Base-by-base conservation (phyloP, 148 eudicot species). In the Vaccinium vitisidaea region DNA sequence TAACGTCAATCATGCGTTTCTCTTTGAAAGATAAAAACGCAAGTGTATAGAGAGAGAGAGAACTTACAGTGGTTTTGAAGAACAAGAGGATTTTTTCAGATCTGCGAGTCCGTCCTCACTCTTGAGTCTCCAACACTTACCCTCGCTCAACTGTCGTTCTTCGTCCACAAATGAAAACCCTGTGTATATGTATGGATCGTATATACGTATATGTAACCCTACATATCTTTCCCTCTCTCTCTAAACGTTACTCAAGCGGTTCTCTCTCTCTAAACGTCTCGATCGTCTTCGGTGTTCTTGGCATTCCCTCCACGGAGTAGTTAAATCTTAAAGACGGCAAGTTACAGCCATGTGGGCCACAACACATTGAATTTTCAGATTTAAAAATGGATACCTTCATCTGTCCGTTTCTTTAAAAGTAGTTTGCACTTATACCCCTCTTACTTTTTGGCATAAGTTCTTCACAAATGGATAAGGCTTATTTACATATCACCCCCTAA, bases 261-360 rank as follows among this genome's bases (percentile, higher is more conserved):
- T 48, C 39, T 63, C 73, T 80, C 71, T 61, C 5, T 81, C 75
- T 23, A 67, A 82, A 82, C 46, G 84, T 82, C 76, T 14, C 76
- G 16, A 49, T 82, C 59, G 59, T 25, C 7, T 52, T 67, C 59
- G 48, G 48, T 49, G 83, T 16, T 25, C 75, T 63, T 48, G 46
- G 84, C 84, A 69, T 69, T 69, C 77, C 58, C 77, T 67, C 77
- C 77, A 50, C 61, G 16, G 70, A 59, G 46, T 43, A 43, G 46
- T 43, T 43, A 43, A 43, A 43, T 61, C 61, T 25, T 9, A 43
- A 48, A 82, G 75, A 50, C 53, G 11, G 48, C 59, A 78, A 49
- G 18, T 63, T 27, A 30, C 50, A 82, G 49, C 9, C 59, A 5
- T 8, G 77, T 67, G 49, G 84, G 77, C 77, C 84, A 78, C 18